These are phyloP conservation scores for Zea mays DNA, from an alignment of 176 grass and related monocot species.

Conservation along the genomic window Zm-B73-REFERENCE-NAM-5.0 NC_050104.1:124899501-124900000, in stretches of 20 bases:
- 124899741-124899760: neutral
- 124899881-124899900: neutral
- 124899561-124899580: neutral
- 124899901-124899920: neutral
- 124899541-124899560: constrained; percentile 38
- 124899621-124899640: neutral
- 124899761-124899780: neutral
- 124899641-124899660: neutral
- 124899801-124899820: neutral
- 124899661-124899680: neutral
- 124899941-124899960: constrained; percentile 16
- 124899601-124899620: neutral
- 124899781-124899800: neutral
- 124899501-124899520: constrained; percentile 80
- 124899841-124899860: neutral
- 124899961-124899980: neutral
- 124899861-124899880: neutral
- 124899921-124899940: constrained; percentile 32
- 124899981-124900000: no score
- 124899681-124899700: constrained; percentile 9
- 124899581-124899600: neutral
- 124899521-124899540: constrained; percentile 55
- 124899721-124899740: neutral
- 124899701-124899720: neutral
- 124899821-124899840: no score